Evolutionary conservation across 345 rosid species (phyloP).

Genomic region (Physaria fendleri): DNA sequence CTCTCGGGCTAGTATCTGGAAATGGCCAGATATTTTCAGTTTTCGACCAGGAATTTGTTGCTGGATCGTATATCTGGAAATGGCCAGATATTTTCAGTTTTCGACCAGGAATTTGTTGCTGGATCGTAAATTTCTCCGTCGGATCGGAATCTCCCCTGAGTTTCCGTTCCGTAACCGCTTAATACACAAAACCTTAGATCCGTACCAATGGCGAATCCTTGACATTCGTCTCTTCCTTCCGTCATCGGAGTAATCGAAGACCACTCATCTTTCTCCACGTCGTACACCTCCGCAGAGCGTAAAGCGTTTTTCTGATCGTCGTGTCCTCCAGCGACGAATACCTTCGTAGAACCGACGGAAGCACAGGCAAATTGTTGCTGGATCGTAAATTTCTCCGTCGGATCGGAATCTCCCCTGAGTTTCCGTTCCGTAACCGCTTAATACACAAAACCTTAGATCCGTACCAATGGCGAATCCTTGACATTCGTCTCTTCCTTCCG

Average conservation of each 20-base stretch:
- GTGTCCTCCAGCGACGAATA: conserved; percentile 66
- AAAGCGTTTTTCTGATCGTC: conserved; percentile 54
- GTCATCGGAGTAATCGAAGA: conserved; percentile 34
- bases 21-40: background rate
- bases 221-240: conserved; percentile 52
- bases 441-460: conserved; percentile 39
- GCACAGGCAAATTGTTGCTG: conserved; percentile 37
- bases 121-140: conserved; percentile 27
- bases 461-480: conserved; percentile 37
- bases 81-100: background rate
- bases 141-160: conserved; percentile 41
- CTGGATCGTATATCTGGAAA: background rate
- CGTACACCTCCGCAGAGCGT: conserved; percentile 42
- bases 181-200: conserved; percentile 42
- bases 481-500: conserved; percentile 53
- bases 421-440: conserved; percentile 52
- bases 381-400: conserved; percentile 45
- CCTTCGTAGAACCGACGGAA: conserved; percentile 21
- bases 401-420: conserved; percentile 42
- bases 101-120: background rate
- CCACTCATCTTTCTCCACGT: conserved; percentile 50
- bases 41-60: background rate
- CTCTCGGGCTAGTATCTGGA: background rate
- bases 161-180: conserved; percentile 50
- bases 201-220: conserved; percentile 36